Base-by-base conservation (phyloP, 2,329 filamentous ascomycete species). In the Colletotrichum sojae region DNA sequence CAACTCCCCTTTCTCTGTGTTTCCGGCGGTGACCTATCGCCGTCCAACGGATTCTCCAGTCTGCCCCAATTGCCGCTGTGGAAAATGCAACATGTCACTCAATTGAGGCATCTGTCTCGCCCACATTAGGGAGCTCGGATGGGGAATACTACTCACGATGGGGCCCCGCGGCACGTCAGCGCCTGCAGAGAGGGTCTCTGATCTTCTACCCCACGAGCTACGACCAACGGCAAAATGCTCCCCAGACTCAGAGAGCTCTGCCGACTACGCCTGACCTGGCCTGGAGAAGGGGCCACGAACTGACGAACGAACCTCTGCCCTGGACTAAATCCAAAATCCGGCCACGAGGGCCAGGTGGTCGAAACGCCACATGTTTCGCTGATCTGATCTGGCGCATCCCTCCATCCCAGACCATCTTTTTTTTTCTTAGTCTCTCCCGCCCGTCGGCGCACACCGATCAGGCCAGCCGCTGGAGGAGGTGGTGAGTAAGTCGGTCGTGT, bases 391-490 rank as follows among this genome's bases (percentile, higher is more conserved):
- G 20, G 55, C 31, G 55, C 61, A 54, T 46, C 43, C 43, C 43
- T 36, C 22, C 22, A 25, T 25, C 22, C 2, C 22, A 25, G 22
- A 5, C 22, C 22, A 25, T 25, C 22, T 5, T 25, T 25, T 25
- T 22, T 25, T 25, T 25, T 5, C 22, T 25, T 25, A 3, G 2
- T 25, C 25, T 27, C 40, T n/a, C 40, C 18, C 25, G 18, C 36
- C 43, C n/a, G 22, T 65, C 67, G 20, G 55, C 62, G 49, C 55
- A 56, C 25, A 51, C 56, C 56, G 55, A 62, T 49, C 49, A 66
- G 51, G 20, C 63, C 40, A 65, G 46, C 49, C 49, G 9, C 13
- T 16, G 48, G 16, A 45, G 9, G 31, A 3, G 31, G 31, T 36
- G 31, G 31, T 36, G 31, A 36, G 31, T 36, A 36, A 36, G 31